Conservation (phyloP, 306 rosid species). For the Leucaena leucocephala region DNA sequence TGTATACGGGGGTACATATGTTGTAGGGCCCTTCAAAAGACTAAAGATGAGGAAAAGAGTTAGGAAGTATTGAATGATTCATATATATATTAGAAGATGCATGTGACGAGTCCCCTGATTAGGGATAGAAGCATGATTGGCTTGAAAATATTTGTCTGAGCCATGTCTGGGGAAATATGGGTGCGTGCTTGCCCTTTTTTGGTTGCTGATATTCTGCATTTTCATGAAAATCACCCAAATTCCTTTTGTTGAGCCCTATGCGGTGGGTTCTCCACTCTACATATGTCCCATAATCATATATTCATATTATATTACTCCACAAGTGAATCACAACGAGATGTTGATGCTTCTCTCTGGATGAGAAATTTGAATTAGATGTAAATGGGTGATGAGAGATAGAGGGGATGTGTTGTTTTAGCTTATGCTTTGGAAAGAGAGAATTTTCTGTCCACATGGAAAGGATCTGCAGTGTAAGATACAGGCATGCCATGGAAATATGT, state of each 20-base stretch:
- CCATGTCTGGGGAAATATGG: slow-evolving; percentile 49
- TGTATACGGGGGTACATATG: slow-evolving; percentile 11
- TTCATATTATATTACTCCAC: not conserved
- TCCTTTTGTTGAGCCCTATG: slow-evolving; percentile 16
- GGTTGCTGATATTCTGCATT: slow-evolving; percentile 39
- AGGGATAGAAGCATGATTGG: slow-evolving; percentile 50
- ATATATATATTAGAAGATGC: not conserved
- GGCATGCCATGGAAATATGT: not conserved
- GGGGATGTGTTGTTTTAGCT: too few relatives aligned
- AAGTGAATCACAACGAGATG: not conserved
- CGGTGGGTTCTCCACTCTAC: slow-evolving; percentile 25
- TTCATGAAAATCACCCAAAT: slow-evolving; percentile 43
- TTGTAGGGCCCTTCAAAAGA: slow-evolving; percentile 33
- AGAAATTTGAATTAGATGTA: not conserved
- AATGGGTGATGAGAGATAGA: too few relatives aligned
- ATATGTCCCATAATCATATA: not conserved
- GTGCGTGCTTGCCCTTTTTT: slow-evolving; percentile 47
- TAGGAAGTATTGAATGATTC: slow-evolving; percentile 37
- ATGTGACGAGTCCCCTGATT: slow-evolving; percentile 41
- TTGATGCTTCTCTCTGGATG: not conserved
- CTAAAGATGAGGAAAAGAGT: slow-evolving; percentile 22
- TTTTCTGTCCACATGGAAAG: not conserved
- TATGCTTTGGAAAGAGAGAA: not conserved
- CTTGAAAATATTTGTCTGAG: slow-evolving; percentile 46
- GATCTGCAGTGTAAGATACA: not conserved